Evolutionary conservation across 306 rosid genomes (phyloP).

Genomic region (Glycine latifolia): DNA sequence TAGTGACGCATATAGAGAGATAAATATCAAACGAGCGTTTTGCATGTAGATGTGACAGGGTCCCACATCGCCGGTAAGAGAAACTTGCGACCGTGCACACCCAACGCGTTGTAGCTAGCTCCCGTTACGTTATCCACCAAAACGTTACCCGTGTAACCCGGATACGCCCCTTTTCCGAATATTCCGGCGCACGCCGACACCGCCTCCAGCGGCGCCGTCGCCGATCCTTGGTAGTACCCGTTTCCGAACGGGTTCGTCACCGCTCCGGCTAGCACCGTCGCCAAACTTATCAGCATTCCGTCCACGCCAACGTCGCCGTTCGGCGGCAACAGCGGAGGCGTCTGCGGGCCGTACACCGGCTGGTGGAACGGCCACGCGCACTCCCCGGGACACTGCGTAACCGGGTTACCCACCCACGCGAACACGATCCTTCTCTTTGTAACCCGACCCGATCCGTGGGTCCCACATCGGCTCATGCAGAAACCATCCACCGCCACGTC

Average conservation of each 20-base stretch:
- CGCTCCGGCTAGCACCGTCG: slow-evolving; percentile 47
- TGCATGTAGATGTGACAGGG: slow-evolving; percentile 58
- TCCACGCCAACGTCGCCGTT: slow-evolving; percentile 45
- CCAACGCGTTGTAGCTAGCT: slow-evolving; percentile 56
- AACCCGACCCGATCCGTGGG: slow-evolving; percentile 2
- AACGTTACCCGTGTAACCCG: slow-evolving; percentile 47
- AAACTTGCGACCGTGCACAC: slow-evolving; percentile 47
- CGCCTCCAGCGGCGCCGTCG: slow-evolving; percentile 49
- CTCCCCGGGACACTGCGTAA: slow-evolving; percentile 43
- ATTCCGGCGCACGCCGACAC: slow-evolving; percentile 50
- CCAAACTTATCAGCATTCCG: slow-evolving; percentile 47
- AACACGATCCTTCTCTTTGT: neutral
- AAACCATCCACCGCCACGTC: slow-evolving; percentile 49
- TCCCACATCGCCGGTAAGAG: slow-evolving; percentile 66
- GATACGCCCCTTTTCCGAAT: slow-evolving; percentile 47
- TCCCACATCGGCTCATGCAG: slow-evolving; percentile 48
- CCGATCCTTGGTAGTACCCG: slow-evolving; percentile 40
- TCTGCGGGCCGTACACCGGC: slow-evolving; percentile 38
- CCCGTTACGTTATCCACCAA: slow-evolving; percentile 42
- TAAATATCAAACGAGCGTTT: slow-evolving; percentile 30
- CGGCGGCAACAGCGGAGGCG: slow-evolving; percentile 39
- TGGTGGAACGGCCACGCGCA: slow-evolving; percentile 48
- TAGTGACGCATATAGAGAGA: neutral
- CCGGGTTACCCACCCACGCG: slow-evolving; percentile 48
- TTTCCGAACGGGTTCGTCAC: slow-evolving; percentile 43